These are phyloP conservation scores for Ajuga reptans DNA, from an alignment of 305 asterid species.

Conservation along the genomic window DNA sequence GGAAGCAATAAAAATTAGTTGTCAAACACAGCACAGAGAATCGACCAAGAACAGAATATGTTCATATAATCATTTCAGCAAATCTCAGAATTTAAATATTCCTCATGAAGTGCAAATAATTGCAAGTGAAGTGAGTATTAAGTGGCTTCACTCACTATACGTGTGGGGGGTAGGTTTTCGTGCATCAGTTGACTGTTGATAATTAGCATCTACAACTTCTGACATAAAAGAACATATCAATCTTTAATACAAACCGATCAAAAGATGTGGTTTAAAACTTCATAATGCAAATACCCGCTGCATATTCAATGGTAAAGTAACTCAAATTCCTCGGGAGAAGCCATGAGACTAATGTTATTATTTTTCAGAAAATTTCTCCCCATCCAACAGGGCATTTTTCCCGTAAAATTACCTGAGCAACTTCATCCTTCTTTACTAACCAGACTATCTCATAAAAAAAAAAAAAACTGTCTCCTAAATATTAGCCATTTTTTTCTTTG, in stretches of 20 bases:
- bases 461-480: background rate
- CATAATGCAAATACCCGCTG: background rate
- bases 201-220: background rate
- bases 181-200: background rate
- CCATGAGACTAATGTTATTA: background rate
- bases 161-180: background rate
- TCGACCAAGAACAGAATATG: background rate
- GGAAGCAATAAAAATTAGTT: conserved; percentile 20
- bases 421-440: background rate
- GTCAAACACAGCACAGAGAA: background rate
- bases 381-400: too few relatives aligned
- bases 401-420: background rate
- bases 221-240: background rate
- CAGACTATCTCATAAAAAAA: background rate
- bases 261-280: too few relatives aligned
- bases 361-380: too few relatives aligned
- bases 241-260: background rate
- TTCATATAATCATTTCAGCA: background rate
- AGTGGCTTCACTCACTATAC: background rate
- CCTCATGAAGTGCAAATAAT: conserved; percentile 1
- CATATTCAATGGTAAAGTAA: too few relatives aligned
- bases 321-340: background rate
- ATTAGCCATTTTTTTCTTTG: background rate
- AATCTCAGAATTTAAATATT: background rate
- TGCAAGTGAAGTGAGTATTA: background rate